These are phyloP conservation scores for Colletotrichum limetticola DNA, from an alignment of 2,329 filamentous ascomycete species.

Conservation along the genomic window DNA sequence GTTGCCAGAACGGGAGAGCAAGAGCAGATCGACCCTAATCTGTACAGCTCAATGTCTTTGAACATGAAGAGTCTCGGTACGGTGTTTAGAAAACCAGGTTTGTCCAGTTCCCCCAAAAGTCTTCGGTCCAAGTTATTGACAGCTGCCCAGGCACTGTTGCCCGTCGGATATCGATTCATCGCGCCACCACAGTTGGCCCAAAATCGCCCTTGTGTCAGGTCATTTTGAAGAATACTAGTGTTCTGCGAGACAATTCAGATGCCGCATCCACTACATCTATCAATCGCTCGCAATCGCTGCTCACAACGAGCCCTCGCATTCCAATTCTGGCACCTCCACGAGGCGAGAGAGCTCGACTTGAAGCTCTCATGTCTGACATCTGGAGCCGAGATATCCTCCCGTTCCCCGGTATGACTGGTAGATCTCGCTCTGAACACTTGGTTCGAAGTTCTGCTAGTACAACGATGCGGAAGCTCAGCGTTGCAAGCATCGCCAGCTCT, in stretches of 20 bases:
- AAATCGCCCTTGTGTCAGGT: slow-evolving; percentile 78
- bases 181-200: slow-evolving; percentile 78
- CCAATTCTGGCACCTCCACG: slow-evolving; percentile 79
- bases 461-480: slow-evolving; percentile 88
- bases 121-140: background rate
- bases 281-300: slow-evolving; percentile 81
- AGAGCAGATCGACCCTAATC: slow-evolving; percentile 55
- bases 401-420: slow-evolving; percentile 81
- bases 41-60: slow-evolving; percentile 73
- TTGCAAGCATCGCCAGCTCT: slow-evolving; percentile 80
- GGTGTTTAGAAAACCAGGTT: slow-evolving; percentile 78
- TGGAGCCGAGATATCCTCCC: slow-evolving; percentile 87
- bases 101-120: slow-evolving; percentile 15
- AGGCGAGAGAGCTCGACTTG: slow-evolving; percentile 80
- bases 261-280: slow-evolving; percentile 62
- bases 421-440: slow-evolving; percentile 74
- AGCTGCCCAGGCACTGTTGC: slow-evolving; percentile 65
- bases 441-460: slow-evolving; percentile 84
- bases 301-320: slow-evolving; percentile 72
- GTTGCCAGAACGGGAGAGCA: slow-evolving; percentile 60
- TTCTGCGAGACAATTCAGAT: slow-evolving; percentile 65
- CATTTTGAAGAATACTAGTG: slow-evolving; percentile 86
- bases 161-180: slow-evolving; percentile 80
- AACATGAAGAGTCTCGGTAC: slow-evolving; percentile 80
- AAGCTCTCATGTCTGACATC: slow-evolving; percentile 78